Percentiles rank a stretch among this genome's conserved stretches.
phyloP scores from a whole-genome alignment of 2,329 filamentous ascomycete species.

The Aspergillus ochraceus region DNA sequence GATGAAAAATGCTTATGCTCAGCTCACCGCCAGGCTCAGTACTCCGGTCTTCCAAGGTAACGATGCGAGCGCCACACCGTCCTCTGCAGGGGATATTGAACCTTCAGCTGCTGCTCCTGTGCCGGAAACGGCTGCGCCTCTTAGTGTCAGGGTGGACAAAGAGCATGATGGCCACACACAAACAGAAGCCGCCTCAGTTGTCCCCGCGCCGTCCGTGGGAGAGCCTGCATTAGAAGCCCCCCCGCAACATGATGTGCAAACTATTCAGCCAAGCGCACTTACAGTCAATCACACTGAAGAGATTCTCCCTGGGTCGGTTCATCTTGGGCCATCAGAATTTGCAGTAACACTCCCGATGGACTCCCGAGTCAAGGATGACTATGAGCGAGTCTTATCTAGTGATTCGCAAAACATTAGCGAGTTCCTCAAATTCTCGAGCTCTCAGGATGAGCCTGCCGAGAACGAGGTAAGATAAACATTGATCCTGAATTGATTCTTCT shows the following conservation, averaged over 20 bases:
- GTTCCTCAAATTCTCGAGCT: conserved; percentile 26
- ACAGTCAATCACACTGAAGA: conserved; percentile 29
- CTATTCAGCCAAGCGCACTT: conserved; percentile 40
- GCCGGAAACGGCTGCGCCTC: conserved; percentile 32
- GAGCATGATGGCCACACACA: conserved; percentile 25
- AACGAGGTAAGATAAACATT: conserved; percentile 26
- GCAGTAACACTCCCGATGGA: conserved; percentile 46
- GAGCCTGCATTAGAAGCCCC: conserved; percentile 27
- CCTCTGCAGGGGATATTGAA: conserved; percentile 43
- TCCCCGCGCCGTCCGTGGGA: conserved; percentile 28
- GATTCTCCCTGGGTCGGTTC: conserved; percentile 31
- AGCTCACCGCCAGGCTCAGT: conserved; percentile 25
- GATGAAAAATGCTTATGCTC: conserved; percentile 30
- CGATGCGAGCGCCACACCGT: conserved; percentile 40
- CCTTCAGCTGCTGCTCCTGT: conserved; percentile 27
- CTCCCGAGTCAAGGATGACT: conserved; percentile 44
- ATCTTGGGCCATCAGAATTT: conserved; percentile 41
- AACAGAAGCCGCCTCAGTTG: conserved; percentile 20
- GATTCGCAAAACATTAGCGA: conserved; percentile 30
- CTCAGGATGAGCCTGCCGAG: conserved; percentile 12
- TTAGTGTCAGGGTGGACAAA: conserved; percentile 38
- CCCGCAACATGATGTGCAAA: conserved; percentile 28
- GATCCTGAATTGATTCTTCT: not conserved
- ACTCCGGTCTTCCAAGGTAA: conserved; percentile 17
- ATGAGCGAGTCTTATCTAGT: conserved; percentile 34